phyloP scores from a whole-genome alignment of 1,284 basidiomycete species.

The Ganoderma leucocontextum region DNA sequence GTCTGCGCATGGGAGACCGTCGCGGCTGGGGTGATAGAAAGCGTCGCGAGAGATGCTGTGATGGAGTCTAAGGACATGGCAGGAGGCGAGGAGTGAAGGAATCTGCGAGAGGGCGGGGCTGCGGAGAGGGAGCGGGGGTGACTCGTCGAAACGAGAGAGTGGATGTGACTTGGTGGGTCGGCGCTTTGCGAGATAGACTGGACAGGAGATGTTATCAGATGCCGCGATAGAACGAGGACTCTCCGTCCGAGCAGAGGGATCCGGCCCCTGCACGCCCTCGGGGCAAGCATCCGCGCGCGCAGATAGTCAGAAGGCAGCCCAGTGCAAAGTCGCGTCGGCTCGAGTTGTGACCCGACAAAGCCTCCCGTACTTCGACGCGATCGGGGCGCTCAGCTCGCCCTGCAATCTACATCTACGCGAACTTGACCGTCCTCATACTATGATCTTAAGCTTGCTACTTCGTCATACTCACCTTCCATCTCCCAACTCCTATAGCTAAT shows the following conservation, averaged over 20 bases:
- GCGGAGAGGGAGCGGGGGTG: slow-evolving; percentile 13
- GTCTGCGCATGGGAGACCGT: slow-evolving; percentile 61
- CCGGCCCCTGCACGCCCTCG: slow-evolving; percentile 28
- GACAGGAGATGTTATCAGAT: slow-evolving; percentile 45
- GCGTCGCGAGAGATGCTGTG: slow-evolving; percentile 52
- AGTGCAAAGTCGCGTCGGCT: not conserved
- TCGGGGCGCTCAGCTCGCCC: slow-evolving; percentile 29
- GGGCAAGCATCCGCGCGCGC: slow-evolving; percentile 33
- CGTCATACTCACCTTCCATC: not conserved
- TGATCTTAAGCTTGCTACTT: not conserved
- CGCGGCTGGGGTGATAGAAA: slow-evolving; percentile 63
- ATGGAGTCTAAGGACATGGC: slow-evolving; percentile 45
- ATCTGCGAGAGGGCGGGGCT: slow-evolving; percentile 3
- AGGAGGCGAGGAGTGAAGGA: slow-evolving; percentile 22
- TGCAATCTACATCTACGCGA: slow-evolving; percentile 20
- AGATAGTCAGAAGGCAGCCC: not conserved
- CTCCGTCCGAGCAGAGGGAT: slow-evolving; percentile 29
- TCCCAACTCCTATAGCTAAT: not conserved
- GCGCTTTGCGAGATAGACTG: slow-evolving; percentile 44
- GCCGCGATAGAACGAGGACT: slow-evolving; percentile 27
- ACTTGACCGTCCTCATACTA: not conserved
- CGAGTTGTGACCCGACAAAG: slow-evolving; percentile 24
- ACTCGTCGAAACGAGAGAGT: not conserved
- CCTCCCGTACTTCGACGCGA: slow-evolving; percentile 22
- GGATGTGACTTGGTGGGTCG: slow-evolving; percentile 3